phyloP scores from a whole-genome alignment of 306 rosid species.

The Carpinus viminea region DNA sequence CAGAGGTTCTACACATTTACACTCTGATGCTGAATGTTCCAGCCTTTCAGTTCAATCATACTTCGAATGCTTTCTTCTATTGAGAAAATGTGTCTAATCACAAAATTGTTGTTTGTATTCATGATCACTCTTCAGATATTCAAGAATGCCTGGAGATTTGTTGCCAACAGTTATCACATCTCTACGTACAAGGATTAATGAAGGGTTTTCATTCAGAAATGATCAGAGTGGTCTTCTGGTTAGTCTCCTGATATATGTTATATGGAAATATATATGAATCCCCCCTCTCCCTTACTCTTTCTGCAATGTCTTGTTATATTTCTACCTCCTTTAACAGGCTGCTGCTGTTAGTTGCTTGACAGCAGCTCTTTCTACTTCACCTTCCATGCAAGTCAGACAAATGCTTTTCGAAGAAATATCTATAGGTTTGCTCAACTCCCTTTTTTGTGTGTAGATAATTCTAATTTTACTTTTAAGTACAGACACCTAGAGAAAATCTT shows the following conservation, averaged over 20 bases:
- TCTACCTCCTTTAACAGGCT: slow-evolving; percentile 46
- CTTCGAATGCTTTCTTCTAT: slow-evolving; percentile 10
- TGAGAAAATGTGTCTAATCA: slow-evolving; percentile 22
- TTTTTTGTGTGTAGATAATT: too few relatives aligned
- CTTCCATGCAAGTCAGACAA: slow-evolving; percentile 66
- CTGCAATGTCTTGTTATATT: slow-evolving; percentile 15
- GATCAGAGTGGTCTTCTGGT: slow-evolving; percentile 81
- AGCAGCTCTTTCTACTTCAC: slow-evolving; percentile 64
- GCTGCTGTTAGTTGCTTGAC: slow-evolving; percentile 84
- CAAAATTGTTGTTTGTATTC: slow-evolving; percentile 17
- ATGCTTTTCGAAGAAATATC: slow-evolving; percentile 66
- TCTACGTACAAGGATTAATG: slow-evolving; percentile 62
- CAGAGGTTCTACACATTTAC: not conserved
- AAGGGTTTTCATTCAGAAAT: slow-evolving; percentile 66
- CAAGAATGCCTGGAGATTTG: slow-evolving; percentile 86
- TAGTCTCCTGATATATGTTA: slow-evolving; percentile 28
- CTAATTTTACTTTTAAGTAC: not conserved
- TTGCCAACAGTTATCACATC: slow-evolving; percentile 67
- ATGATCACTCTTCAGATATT: slow-evolving; percentile 53
- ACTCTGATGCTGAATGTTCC: not conserved
- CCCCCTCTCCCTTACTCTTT: not conserved
- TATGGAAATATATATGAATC: not conserved
- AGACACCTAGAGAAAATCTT: not conserved
- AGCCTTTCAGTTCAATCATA: slow-evolving; percentile 1
- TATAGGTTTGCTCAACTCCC: slow-evolving; percentile 39